A percentile compares a stretch with the other conserved stretches of the same genome.
phyloP scores from a whole-genome alignment of 495 filamentous ascomycete species.

The Schizothecium vesticola region DNA sequence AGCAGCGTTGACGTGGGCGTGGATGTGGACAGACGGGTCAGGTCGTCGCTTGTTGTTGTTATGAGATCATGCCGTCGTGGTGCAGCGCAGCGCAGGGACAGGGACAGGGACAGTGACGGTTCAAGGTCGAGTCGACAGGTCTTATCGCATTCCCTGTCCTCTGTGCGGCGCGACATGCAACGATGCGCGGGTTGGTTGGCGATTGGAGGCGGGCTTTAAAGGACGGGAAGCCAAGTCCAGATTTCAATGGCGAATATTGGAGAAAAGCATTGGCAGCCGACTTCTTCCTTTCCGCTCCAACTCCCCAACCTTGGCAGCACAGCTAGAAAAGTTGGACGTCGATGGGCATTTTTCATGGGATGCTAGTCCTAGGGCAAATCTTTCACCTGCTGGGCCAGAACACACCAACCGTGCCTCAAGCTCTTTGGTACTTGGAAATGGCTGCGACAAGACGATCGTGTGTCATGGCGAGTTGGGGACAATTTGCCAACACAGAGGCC shows the following conservation, averaged over 20 bases:
- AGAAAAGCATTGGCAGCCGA: not conserved
- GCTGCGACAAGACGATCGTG: not conserved
- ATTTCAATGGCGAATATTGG: too few species aligned
- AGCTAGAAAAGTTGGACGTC: not conserved
- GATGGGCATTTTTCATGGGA: not conserved
- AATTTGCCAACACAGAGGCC: not conserved
- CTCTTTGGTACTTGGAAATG: not conserved
- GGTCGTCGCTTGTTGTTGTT: constrained; percentile 5
- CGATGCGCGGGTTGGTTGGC: too few species aligned
- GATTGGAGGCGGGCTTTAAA: not conserved
- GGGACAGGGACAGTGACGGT: not conserved
- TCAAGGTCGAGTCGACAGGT: not conserved
- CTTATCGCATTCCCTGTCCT: not conserved
- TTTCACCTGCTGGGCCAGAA: not conserved
- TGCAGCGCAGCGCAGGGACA: not conserved
- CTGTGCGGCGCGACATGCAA: too few species aligned
- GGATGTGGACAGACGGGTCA: not conserved
- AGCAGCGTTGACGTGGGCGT: not conserved
- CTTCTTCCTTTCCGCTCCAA: not conserved
- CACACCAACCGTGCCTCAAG: not conserved
- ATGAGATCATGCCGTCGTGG: constrained; percentile 12
- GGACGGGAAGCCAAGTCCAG: not conserved
- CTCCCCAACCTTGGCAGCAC: not conserved
- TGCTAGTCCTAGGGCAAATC: not conserved
- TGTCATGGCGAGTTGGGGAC: not conserved